phyloP scores from a whole-genome alignment of 495 filamentous ascomycete species.

The Penicillium desertorum region DNA sequence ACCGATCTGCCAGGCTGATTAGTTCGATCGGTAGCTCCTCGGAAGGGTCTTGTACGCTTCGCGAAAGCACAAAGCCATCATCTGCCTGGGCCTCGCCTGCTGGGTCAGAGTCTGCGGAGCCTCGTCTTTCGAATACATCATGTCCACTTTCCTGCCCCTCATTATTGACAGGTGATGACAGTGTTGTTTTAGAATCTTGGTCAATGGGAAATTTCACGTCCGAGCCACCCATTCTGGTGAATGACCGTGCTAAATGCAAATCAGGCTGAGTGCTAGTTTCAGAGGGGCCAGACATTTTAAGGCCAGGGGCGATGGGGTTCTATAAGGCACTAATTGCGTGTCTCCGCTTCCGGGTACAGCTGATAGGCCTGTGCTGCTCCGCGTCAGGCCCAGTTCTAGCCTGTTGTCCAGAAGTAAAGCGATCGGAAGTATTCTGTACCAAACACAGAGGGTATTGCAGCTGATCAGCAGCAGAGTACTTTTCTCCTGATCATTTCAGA shows the following conservation, averaged over 20 bases:
- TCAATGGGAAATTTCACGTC: constrained; percentile 39
- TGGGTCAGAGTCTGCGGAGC: constrained; percentile 53
- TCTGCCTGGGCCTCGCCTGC: constrained; percentile 54
- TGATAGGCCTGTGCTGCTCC: constrained; percentile 38
- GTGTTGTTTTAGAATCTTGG: constrained; percentile 30
- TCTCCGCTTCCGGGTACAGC: constrained; percentile 28
- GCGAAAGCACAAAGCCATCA: constrained; percentile 41
- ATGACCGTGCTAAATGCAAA: constrained; percentile 49
- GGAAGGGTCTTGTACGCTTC: constrained; percentile 59
- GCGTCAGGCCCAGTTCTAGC: constrained; percentile 12
- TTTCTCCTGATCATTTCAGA: not conserved
- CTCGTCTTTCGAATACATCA: constrained; percentile 46
- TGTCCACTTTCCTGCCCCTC: constrained; percentile 39
- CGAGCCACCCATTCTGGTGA: constrained; percentile 53
- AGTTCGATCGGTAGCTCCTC: constrained; percentile 93
- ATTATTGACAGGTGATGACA: constrained; percentile 26
- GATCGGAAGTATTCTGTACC: not conserved
- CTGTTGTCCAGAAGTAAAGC: not conserved
- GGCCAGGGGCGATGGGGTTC: constrained; percentile 22
- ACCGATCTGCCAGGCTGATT: constrained; percentile 85
- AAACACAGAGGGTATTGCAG: not conserved
- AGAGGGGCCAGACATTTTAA: constrained; percentile 32
- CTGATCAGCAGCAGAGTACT: not conserved
- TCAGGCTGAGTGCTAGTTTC: constrained; percentile 33
- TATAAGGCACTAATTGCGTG: constrained; percentile 28